Conservation (phyloP, 352 stramenopile genomes). For the Albugo laibachii region DNA sequence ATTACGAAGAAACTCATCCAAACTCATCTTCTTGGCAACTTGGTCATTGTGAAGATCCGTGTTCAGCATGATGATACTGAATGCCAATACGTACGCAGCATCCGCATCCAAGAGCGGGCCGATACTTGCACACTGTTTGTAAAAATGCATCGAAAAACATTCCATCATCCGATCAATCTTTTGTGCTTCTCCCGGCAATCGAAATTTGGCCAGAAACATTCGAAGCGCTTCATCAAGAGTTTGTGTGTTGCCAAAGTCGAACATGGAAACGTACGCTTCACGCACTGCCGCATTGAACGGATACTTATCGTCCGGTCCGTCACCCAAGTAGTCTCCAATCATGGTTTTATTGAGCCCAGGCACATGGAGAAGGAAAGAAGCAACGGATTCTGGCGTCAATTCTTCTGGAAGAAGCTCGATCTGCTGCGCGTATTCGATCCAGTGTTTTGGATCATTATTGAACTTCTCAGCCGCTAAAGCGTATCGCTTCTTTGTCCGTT, state of each 20-base stretch:
- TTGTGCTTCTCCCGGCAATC: slow-evolving; percentile 94
- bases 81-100: slow-evolving; percentile 91
- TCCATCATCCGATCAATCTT: slow-evolving; percentile 98
- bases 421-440: slow-evolving; percentile 79
- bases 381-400: slow-evolving; percentile 73
- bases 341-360: slow-evolving; percentile 84
- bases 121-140: slow-evolving; percentile 41
- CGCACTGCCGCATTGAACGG: slow-evolving; percentile 85
- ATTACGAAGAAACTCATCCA: slow-evolving; percentile 76
- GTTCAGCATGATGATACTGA: slow-evolving; percentile 99
- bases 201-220: slow-evolving; percentile 88
- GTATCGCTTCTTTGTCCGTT: slow-evolving; percentile 83
- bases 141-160: slow-evolving; percentile 86
- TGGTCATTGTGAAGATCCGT: slow-evolving; percentile 94
- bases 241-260: slow-evolving; percentile 82
- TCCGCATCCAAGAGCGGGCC: slow-evolving; percentile 68
- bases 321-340: slow-evolving; percentile 93
- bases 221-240: slow-evolving; percentile 84
- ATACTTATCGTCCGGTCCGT: slow-evolving; percentile 89
- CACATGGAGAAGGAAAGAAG: slow-evolving; percentile 87
- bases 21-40: slow-evolving; percentile 76
- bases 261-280: slow-evolving; percentile 80
- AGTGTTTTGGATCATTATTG: slow-evolving; percentile 87
- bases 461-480: slow-evolving; percentile 84
- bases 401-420: slow-evolving; percentile 68